phyloP scores from a whole-genome alignment of 257 asterid genomes.

The Avicennia marina region DNA sequence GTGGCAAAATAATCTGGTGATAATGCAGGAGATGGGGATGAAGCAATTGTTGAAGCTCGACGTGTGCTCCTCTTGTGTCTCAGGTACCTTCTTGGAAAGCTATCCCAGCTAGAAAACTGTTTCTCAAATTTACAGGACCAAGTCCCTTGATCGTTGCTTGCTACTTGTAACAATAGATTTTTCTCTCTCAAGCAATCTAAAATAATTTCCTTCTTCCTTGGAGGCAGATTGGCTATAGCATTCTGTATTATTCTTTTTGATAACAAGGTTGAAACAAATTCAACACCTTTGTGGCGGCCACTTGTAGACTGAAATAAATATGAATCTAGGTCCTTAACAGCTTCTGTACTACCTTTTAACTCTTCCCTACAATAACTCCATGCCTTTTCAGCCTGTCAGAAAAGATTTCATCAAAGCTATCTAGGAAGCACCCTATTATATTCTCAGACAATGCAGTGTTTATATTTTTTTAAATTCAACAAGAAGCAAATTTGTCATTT shows the following conservation, averaged over 20 bases:
- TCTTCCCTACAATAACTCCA: slow-evolving; percentile 43
- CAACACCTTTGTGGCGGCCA: not conserved
- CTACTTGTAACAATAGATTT: slow-evolving; percentile 14
- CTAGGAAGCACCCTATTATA: no score
- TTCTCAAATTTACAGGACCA: slow-evolving; percentile 24
- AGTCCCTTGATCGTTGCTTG: slow-evolving; percentile 4
- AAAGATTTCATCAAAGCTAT: slow-evolving; percentile 2
- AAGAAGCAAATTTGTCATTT: no score
- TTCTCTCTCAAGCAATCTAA: slow-evolving; percentile 39
- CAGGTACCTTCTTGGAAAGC: slow-evolving; percentile 63
- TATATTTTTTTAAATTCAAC: no score
- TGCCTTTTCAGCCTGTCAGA: slow-evolving; percentile 39
- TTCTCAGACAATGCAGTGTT: no score
- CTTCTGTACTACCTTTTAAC: slow-evolving; percentile 30
- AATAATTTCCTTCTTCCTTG: slow-evolving; percentile 27
- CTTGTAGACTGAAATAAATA: slow-evolving; percentile 16
- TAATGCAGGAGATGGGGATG: slow-evolving; percentile 24
- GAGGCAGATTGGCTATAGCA: slow-evolving; percentile 33
- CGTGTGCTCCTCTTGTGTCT: slow-evolving; percentile 18
- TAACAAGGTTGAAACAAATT: slow-evolving; percentile 24
- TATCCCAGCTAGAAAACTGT: slow-evolving; percentile 28
- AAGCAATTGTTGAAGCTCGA: slow-evolving; percentile 2
- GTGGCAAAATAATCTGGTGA: slow-evolving; percentile 24
- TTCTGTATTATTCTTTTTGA: slow-evolving; percentile 29
- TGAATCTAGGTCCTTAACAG: slow-evolving; percentile 23